A percentile compares a stretch with the other conserved stretches of the same genome.
Evolutionary conservation across 495 filamentous ascomycete species (phyloP).

Genomic region (Penicillium ucsense): DNA sequence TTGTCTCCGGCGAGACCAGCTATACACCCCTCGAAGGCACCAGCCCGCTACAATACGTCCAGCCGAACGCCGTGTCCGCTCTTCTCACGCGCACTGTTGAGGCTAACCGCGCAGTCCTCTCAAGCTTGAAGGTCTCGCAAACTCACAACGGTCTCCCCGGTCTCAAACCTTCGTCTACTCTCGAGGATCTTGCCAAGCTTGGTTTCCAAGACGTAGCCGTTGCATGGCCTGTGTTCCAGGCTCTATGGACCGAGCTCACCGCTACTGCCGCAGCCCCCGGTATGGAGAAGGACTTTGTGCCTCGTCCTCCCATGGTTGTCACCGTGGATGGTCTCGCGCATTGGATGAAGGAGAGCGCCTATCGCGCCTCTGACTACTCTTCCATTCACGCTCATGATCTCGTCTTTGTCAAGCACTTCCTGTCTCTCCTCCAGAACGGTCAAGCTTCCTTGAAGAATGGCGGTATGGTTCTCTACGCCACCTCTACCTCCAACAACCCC

Average conservation of each 20-base stretch:
- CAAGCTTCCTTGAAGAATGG: constrained; percentile 55
- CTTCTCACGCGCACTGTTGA: constrained; percentile 59
- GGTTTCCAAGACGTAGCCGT: constrained; percentile 65
- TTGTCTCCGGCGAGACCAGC: constrained; percentile 66
- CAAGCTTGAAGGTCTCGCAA: constrained; percentile 44
- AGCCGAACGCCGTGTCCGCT: constrained; percentile 63
- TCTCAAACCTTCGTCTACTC: constrained; percentile 47
- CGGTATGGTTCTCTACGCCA: constrained; percentile 67
- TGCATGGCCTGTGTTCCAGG: constrained; percentile 73
- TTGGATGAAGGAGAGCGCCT: constrained; percentile 68
- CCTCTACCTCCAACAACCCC: constrained; percentile 55
- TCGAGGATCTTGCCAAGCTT: constrained; percentile 56
- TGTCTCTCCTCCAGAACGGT: constrained; percentile 53
- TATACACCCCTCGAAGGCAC: constrained; percentile 60
- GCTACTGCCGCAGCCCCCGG: constrained; percentile 39
- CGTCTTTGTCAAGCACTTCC: constrained; percentile 63
- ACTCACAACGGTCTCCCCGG: constrained; percentile 49
- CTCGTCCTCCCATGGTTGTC: constrained; percentile 71
- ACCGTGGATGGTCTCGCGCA: constrained; percentile 68
- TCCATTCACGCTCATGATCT: constrained; percentile 84
- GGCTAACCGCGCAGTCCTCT: constrained; percentile 62
- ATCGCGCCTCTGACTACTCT: constrained; percentile 56
- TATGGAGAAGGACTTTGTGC: constrained; percentile 24
- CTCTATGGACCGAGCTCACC: constrained; percentile 70
- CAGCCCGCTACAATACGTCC: constrained; percentile 56